Base-by-base conservation (phyloP, 352 stramenopile species). In the Phytophthora pinifolia region DNA sequence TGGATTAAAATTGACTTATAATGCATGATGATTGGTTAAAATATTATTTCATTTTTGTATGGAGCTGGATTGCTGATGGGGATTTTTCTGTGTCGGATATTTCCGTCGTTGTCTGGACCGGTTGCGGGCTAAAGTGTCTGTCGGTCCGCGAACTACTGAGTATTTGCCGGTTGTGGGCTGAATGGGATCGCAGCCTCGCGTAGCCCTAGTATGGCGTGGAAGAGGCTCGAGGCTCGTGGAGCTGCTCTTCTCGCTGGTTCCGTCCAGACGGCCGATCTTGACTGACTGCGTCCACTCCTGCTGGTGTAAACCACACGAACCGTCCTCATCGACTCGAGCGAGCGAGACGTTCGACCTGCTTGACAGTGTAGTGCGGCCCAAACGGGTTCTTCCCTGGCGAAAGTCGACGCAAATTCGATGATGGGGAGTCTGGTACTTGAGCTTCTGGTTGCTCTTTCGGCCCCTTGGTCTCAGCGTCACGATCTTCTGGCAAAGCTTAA, bases 311-410 rank as follows among this genome's bases (percentile, higher is more conserved):
- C 86, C 77, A 1, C 77, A 74, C 0, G 68, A 82, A 13, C 72
- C 73, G 46, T 88, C 77, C 17, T 79, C 66, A 51, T 88, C 77
- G 27, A 84, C 75, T 20, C 65, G 67, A 43, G 70, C 65, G 27
- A 88, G 70, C 75, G 46, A 86, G 79, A 15, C 86, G 70, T 29
- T 86, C 62, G 18, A 88, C 72, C 17, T 88, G 72, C 22, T 82
- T 83, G 18, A 72, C 39, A 1, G 70, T 77, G 54, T 88, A 88
- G 35, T 75, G 58, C 22, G 77, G 77, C n/a, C 74, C 74, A 17
- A 85, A 88, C 15, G 72, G 65, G 25, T 86, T 80, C 22, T 56
- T 58, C 0, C 55, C 48, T 12, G 46, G 36, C n/a, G 45, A 17
- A 29, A 64, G 31, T 48, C 1, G 54, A 39, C 4, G 39, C 14